Conservation (phyloP, 2,329 filamentous ascomycete species). For the Cladophialophora carrionii region DNA sequence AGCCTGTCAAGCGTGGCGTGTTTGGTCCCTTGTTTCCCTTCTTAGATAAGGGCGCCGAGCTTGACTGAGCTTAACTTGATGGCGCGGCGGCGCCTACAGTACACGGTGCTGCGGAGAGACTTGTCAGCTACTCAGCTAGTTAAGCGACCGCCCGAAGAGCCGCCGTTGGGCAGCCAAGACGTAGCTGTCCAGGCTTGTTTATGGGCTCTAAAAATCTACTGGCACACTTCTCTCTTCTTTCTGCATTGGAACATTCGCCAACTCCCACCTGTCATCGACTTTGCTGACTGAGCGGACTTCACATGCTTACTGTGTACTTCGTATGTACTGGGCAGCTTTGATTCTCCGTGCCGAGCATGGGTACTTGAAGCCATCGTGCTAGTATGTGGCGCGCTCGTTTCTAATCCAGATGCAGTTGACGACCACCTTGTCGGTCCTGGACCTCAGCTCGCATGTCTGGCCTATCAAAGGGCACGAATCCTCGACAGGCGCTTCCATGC, state of each 20-base stretch:
- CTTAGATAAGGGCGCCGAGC: not conserved
- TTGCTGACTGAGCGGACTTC: slow-evolving; percentile 11
- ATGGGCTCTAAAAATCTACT: not conserved
- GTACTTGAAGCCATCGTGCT: not conserved
- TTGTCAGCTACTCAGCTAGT: not conserved
- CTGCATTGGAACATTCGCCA: slow-evolving; percentile 5
- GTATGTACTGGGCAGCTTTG: not conserved
- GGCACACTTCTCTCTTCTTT: not conserved
- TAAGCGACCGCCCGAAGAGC: not conserved
- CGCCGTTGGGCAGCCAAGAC: not conserved
- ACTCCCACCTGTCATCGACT: not conserved
- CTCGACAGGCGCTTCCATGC: no score
- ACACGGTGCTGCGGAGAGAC: no score
- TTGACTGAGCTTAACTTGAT: not conserved
- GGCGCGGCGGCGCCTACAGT: no score
- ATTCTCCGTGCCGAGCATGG: not conserved
- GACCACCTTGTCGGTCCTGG: not conserved
- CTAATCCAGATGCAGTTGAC: not conserved
- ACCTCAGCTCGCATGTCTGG: no score
- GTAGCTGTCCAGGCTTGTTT: not conserved
- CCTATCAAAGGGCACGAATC: no score
- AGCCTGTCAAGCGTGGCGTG: not conserved
- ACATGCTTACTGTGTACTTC: slow-evolving; percentile 7
- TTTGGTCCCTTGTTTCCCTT: not conserved
- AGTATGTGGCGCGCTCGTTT: not conserved